A percentile compares a stretch with the other conserved stretches of the same genome.
Evolutionary conservation across 164 flowering plant genomes (phyloP).

Genomic region (Magnolia changhungtana): DNA sequence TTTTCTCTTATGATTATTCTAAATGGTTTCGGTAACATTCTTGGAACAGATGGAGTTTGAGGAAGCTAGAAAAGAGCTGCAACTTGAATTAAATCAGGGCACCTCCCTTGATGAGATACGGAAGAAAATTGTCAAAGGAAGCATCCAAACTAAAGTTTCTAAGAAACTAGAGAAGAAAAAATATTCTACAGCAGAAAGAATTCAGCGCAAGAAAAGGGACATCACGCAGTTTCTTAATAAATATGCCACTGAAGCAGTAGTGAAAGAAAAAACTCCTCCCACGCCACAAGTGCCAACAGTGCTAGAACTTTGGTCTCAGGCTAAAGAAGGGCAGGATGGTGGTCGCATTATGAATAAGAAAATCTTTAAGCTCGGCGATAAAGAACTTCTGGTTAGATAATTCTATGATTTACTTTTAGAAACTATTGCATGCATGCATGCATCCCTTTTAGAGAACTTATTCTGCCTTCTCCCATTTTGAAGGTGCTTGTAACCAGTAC

Average conservation of each 20-base stretch:
- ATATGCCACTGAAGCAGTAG: slow-evolving; percentile 31
- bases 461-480: slow-evolving; percentile 5
- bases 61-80: slow-evolving; percentile 71
- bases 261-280: slow-evolving; percentile 25
- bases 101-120: slow-evolving; percentile 56
- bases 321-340: slow-evolving; percentile 54
- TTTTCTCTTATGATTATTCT: background rate
- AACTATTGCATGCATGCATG: background rate
- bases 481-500: slow-evolving; percentile 76
- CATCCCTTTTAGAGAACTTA: slow-evolving; percentile 2
- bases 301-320: slow-evolving; percentile 55
- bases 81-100: slow-evolving; percentile 60
- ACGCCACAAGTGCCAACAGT: slow-evolving; percentile 45
- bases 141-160: slow-evolving; percentile 50
- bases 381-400: slow-evolving; percentile 68
- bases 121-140: slow-evolving; percentile 59
- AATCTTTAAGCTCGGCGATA: slow-evolving; percentile 52
- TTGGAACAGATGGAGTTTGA: slow-evolving; percentile 62
- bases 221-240: slow-evolving; percentile 55
- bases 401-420: slow-evolving; percentile 5
- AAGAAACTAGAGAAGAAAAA: slow-evolving; percentile 44
- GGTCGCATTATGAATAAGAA: slow-evolving; percentile 46
- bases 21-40: background rate
- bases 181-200: slow-evolving; percentile 43
- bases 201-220: slow-evolving; percentile 87